Conservation (phyloP, 1,284 basidiomycete species). For the Ceratobasidium sp. region DNA sequence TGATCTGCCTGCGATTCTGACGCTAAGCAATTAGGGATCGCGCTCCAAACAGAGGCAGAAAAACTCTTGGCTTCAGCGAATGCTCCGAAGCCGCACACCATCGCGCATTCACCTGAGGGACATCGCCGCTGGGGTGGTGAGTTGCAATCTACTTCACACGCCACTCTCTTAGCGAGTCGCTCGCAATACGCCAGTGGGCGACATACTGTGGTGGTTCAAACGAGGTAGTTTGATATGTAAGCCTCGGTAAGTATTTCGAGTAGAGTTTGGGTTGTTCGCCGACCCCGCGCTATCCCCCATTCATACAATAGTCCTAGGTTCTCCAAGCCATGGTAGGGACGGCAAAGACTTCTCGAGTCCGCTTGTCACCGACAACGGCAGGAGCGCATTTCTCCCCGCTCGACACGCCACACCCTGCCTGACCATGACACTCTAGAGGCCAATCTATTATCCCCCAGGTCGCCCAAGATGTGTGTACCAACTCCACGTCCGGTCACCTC, state of each 20-base stretch:
- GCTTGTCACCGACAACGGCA: neutral
- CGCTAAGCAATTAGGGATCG: slow-evolving; percentile 6
- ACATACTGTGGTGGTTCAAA: neutral
- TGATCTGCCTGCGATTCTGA: slow-evolving; percentile 6
- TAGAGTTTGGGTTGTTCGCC: slow-evolving; percentile 1
- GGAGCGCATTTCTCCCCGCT: neutral
- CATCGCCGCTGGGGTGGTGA: slow-evolving; percentile 12
- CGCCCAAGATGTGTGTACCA: neutral
- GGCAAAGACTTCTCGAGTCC: neutral
- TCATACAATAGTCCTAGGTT: neutral
- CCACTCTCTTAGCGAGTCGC: slow-evolving; percentile 9
- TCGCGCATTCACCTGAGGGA: neutral
- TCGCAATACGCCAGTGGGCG: slow-evolving; percentile 32
- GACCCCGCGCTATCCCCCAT: slow-evolving; percentile 20
- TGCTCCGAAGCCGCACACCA: slow-evolving; percentile 4
- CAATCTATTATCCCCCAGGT: neutral
- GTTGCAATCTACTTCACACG: slow-evolving; percentile 38
- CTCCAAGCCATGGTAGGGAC: neutral
- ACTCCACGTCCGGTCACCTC: neutral
- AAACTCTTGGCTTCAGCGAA: slow-evolving; percentile 21
- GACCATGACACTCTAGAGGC: neutral
- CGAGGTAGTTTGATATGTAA: neutral
- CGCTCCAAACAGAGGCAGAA: neutral
- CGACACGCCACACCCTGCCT: neutral
- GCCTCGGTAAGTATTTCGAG: neutral